Evolutionary conservation across 176 grass and related monocot genomes (phyloP).

Genomic region (Oryza glumipatula): DNA sequence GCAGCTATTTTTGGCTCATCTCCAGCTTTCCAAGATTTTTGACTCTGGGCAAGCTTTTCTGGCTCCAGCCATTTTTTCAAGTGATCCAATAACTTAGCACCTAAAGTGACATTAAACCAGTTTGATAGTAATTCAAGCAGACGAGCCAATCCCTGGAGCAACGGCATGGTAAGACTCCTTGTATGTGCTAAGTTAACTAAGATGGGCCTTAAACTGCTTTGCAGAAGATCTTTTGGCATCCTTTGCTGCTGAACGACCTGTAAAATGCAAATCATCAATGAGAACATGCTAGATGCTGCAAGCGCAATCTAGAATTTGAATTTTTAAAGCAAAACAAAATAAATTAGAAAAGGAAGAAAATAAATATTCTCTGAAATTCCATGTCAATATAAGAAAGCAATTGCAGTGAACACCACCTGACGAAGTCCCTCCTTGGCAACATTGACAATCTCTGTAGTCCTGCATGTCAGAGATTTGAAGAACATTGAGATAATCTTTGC

Average conservation of each 20-base stretch:
- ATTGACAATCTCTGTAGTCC: conserved; percentile 88
- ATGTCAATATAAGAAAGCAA: conserved; percentile 25
- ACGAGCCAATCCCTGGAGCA: conserved; percentile 94
- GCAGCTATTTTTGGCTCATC: conserved; percentile 97
- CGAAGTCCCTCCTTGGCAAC: conserved; percentile 99
- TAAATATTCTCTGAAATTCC: conserved; percentile 9
- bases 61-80: conserved; percentile 98
- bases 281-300: not conserved
- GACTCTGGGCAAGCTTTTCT: conserved; percentile 90
- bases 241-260: conserved; percentile 99
- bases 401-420: conserved; percentile 60
- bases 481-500: conserved; percentile 99
- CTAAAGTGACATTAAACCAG: conserved; percentile 99
- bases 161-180: conserved; percentile 95
- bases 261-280: conserved; percentile 19
- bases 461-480: conserved; percentile 96
- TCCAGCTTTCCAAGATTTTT: conserved; percentile 95
- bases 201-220: conserved; percentile 95
- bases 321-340: conserved; percentile 6
- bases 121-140: conserved; percentile 93
- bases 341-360: not conserved
- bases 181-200: conserved; percentile 98
- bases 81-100: conserved; percentile 96
- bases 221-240: conserved; percentile 98
- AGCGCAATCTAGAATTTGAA: conserved; percentile 11